Conservation (phyloP, 305 asterid species). For the Fraxinus nigra region DNA sequence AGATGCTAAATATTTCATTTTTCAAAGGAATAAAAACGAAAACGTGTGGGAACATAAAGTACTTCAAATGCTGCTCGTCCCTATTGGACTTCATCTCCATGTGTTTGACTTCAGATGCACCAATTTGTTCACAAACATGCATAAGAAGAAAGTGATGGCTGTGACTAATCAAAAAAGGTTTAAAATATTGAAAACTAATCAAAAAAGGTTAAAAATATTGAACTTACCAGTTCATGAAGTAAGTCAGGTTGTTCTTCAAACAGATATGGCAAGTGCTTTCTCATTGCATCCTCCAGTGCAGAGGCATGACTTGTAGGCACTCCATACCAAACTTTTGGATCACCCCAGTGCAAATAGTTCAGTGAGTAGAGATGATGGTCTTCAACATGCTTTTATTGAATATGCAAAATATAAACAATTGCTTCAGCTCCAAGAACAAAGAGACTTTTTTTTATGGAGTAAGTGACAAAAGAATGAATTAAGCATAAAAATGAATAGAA, state of each 20-base stretch:
- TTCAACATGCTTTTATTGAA: constrained; percentile 72
- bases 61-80: not conserved
- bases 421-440: constrained; percentile 13
- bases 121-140: not conserved
- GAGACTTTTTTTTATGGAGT: not conserved
- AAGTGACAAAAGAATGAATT: not conserved
- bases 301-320: constrained; percentile 76
- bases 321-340: constrained; percentile 93
- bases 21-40: not conserved
- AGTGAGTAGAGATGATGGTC: constrained; percentile 95
- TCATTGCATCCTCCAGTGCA: constrained; percentile 76
- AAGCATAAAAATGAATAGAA: not conserved
- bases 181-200: not conserved
- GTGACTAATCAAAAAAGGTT: not conserved
- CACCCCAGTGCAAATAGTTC: constrained; percentile 91
- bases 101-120: not conserved
- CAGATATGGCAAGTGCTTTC: constrained; percentile 80
- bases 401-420: constrained; percentile 3
- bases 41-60: not conserved
- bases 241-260: constrained; percentile 85
- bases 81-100: not conserved
- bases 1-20: not conserved
- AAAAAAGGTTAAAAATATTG: not conserved
- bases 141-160: not conserved
- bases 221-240: constrained; percentile 72